Evolutionary conservation across 2,329 filamentous ascomycete species (phyloP), one percentile per base, ranked within the genome.

Genomic region (Geosmithia morbida): DNA sequence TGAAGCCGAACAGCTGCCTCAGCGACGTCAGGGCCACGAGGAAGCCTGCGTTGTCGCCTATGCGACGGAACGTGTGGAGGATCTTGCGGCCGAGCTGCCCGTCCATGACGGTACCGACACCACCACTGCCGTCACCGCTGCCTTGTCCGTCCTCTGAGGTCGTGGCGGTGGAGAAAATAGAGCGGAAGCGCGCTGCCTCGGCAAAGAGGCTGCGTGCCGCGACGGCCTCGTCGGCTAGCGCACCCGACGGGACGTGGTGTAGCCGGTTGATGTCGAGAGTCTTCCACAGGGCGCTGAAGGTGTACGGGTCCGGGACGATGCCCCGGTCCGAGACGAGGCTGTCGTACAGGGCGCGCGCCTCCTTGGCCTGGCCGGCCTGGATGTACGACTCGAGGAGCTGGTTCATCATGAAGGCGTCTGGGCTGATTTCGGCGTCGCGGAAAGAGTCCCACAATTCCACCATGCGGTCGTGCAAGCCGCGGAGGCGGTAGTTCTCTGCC

Each of bases 351-450:
- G 63, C 57, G 54, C 74, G 69, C 0, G 83, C 76, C 46, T 73
- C 66, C 20, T 64, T 61, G 43, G 72, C 68, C 46, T 77, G 67
- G 46, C 76, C 75, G 49, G 74, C 73, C 50, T 79, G 74, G 44
- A 83, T 70, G 51, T 81, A 74, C 7, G 79, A 77, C 50, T 79
- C 77, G 22, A 92, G 74, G 19, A 89, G 66, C 57, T 88, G 83
- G 61, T 90, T 92, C 71, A 89, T 78, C 65, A 89, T 83, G 60
- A 82, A 85, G 8, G 79, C 77, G 56, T 86, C 82, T 2, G 82
- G 75, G 47, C 67, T 70, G 51, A 90, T 79, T 51, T 81, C 73
- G 14, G 82, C 76, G 43, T 75, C 66, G 14, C 69, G 66, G 51
- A 87, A 79, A 2, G 77, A 76, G 30, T 75, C 68, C 62, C 79